A percentile compares a stretch with the other conserved stretches of the same genome.
phyloP scores from a whole-genome alignment of 2,329 filamentous ascomycete genomes.

The Claviceps sp. region DNA sequence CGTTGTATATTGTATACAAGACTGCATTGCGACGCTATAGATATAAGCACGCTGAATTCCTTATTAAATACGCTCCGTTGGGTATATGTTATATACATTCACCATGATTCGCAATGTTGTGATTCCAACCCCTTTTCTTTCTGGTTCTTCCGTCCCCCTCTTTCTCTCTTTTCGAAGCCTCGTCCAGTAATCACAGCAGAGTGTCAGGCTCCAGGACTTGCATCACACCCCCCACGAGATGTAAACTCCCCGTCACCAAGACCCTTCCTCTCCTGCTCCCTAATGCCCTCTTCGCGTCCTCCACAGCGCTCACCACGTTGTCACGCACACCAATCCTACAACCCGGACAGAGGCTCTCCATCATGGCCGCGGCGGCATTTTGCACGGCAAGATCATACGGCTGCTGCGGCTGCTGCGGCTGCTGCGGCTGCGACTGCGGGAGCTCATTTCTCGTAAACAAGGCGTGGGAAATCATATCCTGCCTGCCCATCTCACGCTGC shows the following conservation, averaged over 20 bases:
- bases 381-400: constrained; percentile 42
- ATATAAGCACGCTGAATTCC: no score
- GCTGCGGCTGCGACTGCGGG: neutral
- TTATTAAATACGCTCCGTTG: no score
- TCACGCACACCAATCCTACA: constrained; percentile 38
- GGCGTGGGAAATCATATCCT: constrained; percentile 50
- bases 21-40: no score
- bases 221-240: constrained; percentile 69
- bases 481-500: constrained; percentile 21
- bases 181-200: constrained; percentile 15
- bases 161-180: neutral
- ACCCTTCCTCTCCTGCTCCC: constrained; percentile 29
- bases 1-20: no score
- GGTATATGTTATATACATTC: no score
- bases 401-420: constrained; percentile 6
- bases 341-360: constrained; percentile 40
- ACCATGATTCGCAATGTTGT: no score
- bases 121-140: neutral
- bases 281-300: constrained; percentile 33
- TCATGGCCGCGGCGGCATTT: constrained; percentile 46
- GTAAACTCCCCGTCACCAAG: constrained; percentile 71
- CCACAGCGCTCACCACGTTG: constrained; percentile 60
- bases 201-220: constrained; percentile 48
- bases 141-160: neutral
- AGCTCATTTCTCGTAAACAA: constrained; percentile 68